Evolutionary conservation across 257 asterid species (phyloP).

Genomic region (Prunella vulgaris): DNA sequence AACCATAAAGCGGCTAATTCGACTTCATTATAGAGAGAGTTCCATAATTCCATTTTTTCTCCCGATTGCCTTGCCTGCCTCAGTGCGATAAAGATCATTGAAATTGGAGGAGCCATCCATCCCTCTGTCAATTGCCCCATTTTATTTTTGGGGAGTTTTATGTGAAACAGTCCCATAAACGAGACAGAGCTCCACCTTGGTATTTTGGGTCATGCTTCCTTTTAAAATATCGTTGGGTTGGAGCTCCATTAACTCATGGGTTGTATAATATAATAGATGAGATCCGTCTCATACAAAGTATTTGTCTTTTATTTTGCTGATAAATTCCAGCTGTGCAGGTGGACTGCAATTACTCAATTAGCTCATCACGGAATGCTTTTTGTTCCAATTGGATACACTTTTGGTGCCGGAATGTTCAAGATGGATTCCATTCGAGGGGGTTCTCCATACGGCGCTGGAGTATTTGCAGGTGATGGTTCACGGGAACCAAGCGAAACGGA

Average conservation of each 20-base stretch:
- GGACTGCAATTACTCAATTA: slow-evolving; percentile 78
- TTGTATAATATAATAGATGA: too few relatives aligned
- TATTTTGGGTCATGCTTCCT: too few relatives aligned
- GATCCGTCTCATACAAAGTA: too few relatives aligned
- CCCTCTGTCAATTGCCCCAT: neutral
- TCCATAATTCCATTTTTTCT: too few relatives aligned
- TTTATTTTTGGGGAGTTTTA: too few relatives aligned
- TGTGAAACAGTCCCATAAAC: too few relatives aligned
- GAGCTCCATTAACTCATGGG: too few relatives aligned
- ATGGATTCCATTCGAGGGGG: slow-evolving; percentile 72
- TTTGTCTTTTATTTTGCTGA: neutral
- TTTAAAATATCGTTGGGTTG: too few relatives aligned
- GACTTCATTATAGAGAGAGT: too few relatives aligned
- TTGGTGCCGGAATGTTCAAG: slow-evolving; percentile 81
- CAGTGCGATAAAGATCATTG: too few relatives aligned
- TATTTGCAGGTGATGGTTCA: slow-evolving; percentile 64
- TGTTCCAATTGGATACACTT: slow-evolving; percentile 79
- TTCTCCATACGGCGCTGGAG: slow-evolving; percentile 73
- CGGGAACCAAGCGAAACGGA: slow-evolving; percentile 51
- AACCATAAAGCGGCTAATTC: neutral
- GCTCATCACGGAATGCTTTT: slow-evolving; percentile 86
- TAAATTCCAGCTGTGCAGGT: slow-evolving; percentile 25
- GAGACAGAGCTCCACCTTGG: too few relatives aligned
- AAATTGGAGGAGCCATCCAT: neutral
- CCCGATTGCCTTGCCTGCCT: too few relatives aligned